Evolutionary conservation across 176 grass and related monocot species (phyloP), one percentile per base, ranked within the genome.

Genomic region (Typha latifolia): DNA sequence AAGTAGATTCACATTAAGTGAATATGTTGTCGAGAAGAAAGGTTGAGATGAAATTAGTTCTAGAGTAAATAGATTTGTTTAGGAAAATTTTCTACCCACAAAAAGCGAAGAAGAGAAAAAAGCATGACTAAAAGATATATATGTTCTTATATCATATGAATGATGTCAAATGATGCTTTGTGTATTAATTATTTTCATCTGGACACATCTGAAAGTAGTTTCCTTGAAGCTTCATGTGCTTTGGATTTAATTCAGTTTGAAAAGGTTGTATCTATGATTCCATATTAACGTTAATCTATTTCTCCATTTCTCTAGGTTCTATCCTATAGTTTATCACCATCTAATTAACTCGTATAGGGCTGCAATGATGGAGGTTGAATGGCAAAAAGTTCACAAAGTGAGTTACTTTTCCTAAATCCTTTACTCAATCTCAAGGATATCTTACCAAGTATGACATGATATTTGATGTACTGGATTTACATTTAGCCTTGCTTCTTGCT

Each of bases 331-430:
- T 43, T 3, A 47, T 37, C 26, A 15, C 14, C 48, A 50, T 77
- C 48, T 78, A n/a, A 75, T 29, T 82, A 50, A 77, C 27, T 64
- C 63, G 16, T 70, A 55, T 56, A 34, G 61, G 71, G 76, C 72
- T 75, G 70, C 71, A 68, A 53, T 77, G 47, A 81, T 77, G 81
- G 86, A 95, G 66, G 56, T 81, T 76, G 80, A 81, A 71, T 59
- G 78, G 74, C 74, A 23, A 2, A 84, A 68, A 27, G 64, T 75
- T 51, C 80, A 62, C 48, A 85, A 70, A 52, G 90, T 95, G 61
- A 95, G 82, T 65, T 16, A 37, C n/a, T 18, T 37, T 43, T 89
- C 68, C 22, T 56, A 57, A 29, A 53, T 73, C 50, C 15, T 47
- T 20, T 65, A 71, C 22, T 73, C 37, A 9, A 43, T 43, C 37